phyloP scores from a whole-genome alignment of 352 stramenopile genomes.

The Phytopythium litorale region DNA sequence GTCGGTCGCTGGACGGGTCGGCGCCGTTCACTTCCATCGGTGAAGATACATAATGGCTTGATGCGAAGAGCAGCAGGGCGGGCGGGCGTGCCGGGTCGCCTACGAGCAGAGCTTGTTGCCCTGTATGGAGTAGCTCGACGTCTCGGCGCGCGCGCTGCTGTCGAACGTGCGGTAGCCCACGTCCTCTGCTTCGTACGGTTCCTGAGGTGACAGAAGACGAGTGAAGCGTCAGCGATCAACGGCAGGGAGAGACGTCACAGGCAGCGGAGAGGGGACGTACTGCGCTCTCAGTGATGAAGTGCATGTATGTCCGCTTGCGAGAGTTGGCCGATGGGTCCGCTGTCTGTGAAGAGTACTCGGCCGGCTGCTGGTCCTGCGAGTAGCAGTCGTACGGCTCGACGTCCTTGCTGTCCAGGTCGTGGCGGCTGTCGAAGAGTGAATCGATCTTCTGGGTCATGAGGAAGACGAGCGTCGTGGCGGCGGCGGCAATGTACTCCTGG shows the following conservation, averaged over 20 bases:
- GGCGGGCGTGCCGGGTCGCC: slow-evolving; percentile 16
- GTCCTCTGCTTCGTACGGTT: slow-evolving; percentile 13
- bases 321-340: slow-evolving; percentile 18
- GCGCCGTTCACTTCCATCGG: slow-evolving; percentile 28
- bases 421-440: slow-evolving; percentile 61
- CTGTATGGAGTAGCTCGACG: slow-evolving; percentile 60
- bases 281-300: slow-evolving; percentile 65
- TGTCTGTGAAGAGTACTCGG: not conserved
- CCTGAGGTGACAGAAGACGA: not conserved
- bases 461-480: slow-evolving; percentile 75
- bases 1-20: not conserved
- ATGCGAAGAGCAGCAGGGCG: not conserved
- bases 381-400: slow-evolving; percentile 81
- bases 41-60: slow-evolving; percentile 13
- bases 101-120: slow-evolving; percentile 77
- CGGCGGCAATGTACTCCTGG: slow-evolving; percentile 76
- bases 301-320: slow-evolving; percentile 70
- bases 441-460: slow-evolving; percentile 86
- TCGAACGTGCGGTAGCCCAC: slow-evolving; percentile 30
- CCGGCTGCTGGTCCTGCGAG: slow-evolving; percentile 16
- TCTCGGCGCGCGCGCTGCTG: slow-evolving; percentile 26
- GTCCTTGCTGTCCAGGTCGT: slow-evolving; percentile 44
- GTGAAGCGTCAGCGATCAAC: not conserved
- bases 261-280: slow-evolving; percentile 16
- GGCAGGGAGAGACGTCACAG: not conserved